Evolutionary conservation across 768 basidiomycete genomes (phyloP).

Genomic region (Boletus rufocinnamomeus): DNA sequence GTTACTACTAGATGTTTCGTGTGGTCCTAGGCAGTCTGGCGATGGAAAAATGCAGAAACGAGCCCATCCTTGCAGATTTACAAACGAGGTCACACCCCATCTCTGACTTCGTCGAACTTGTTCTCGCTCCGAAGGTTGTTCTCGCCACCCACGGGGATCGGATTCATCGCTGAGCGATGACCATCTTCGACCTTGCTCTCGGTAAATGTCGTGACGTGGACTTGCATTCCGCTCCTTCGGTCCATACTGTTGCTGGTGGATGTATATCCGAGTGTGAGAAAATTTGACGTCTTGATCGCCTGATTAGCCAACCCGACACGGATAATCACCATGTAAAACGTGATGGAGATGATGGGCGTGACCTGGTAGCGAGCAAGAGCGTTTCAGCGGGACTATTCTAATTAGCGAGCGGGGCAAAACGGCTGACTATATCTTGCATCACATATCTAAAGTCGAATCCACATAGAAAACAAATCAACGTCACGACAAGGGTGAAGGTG

Average conservation of each 20-base stretch:
- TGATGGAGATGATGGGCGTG: background rate
- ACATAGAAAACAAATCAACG: background rate
- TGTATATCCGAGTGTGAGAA: background rate
- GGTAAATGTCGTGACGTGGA: constrained; percentile 2
- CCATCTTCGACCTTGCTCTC: background rate
- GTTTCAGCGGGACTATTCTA: background rate
- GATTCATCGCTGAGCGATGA: background rate
- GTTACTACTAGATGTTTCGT: background rate
- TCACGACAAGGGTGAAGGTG: background rate
- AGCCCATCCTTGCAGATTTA: background rate
- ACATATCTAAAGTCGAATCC: background rate
- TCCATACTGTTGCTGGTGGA: background rate
- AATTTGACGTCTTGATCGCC: background rate
- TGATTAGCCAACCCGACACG: constrained; percentile 6
- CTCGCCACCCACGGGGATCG: background rate
- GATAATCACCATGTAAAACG: background rate
- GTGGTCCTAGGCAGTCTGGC: background rate
- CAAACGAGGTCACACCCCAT: too few relatives aligned
- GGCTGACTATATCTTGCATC: constrained; percentile 10
- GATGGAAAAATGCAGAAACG: background rate
- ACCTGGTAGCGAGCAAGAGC: background rate
- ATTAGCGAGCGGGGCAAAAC: background rate
- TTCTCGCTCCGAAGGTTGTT: constrained; percentile 13
- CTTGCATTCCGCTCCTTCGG: background rate
- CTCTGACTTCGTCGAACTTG: background rate